A percentile compares a stretch with the other conserved stretches of the same genome.
Evolutionary conservation across 2,329 filamentous ascomycete genomes (phyloP).

Genomic region (Colletotrichum australisinense): DNA sequence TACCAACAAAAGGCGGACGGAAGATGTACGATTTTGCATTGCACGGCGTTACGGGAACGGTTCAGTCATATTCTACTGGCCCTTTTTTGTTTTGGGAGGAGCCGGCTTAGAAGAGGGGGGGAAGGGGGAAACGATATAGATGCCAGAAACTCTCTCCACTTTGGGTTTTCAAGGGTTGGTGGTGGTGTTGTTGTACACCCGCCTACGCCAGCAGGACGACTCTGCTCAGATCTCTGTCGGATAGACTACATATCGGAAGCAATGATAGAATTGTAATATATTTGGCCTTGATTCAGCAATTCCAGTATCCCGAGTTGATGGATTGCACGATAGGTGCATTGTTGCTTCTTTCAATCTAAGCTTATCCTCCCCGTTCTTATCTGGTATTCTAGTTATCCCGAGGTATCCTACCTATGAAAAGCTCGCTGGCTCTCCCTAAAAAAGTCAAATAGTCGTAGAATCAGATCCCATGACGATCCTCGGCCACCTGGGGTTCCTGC

Average conservation of each 20-base stretch:
- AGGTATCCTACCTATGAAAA: neutral
- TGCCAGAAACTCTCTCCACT: conserved; percentile 22
- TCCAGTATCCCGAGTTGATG: neutral
- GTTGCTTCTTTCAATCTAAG: neutral
- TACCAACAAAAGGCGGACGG: conserved; percentile 1
- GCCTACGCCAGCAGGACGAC: neutral
- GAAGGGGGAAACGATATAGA: neutral
- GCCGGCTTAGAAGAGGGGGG: neutral
- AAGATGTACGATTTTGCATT: conserved; percentile 30
- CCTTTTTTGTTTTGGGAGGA: neutral
- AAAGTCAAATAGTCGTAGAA: conserved; percentile 5
- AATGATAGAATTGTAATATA: conserved; percentile 24
- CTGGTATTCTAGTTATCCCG: neutral
- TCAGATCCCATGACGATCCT: neutral
- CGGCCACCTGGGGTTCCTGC: conserved; percentile 14
- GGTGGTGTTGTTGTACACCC: neutral
- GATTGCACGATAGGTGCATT: neutral
- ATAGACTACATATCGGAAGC: neutral
- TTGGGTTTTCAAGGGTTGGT: neutral
- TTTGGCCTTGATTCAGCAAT: conserved; percentile 7
- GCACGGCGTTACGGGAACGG: conserved; percentile 37
- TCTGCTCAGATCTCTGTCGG: neutral
- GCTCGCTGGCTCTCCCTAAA: neutral
- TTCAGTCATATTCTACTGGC: neutral
- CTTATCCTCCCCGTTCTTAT: neutral